A percentile compares a stretch with the other conserved stretches of the same genome.
These are phyloP conservation scores for Linderina pennispora DNA, from an alignment of 192 early-diverging fungal species.

Conservation along the genomic window DNA sequence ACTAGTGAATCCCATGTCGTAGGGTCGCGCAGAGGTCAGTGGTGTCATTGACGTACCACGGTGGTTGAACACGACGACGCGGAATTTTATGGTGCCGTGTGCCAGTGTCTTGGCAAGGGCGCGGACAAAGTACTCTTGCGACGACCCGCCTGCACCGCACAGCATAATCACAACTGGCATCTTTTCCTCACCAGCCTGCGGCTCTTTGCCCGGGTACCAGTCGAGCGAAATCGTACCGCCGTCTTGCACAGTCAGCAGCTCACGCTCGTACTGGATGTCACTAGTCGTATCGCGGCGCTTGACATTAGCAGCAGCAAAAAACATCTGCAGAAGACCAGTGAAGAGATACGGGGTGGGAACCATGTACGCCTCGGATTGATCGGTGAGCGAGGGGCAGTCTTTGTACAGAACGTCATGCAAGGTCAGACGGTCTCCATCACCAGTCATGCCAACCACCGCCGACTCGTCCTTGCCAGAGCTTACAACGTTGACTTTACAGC, in stretches of 20 bases:
- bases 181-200: constrained; percentile 34
- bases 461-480: constrained; percentile 28
- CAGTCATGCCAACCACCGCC: constrained; percentile 22
- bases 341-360: constrained; percentile 67
- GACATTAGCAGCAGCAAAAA: constrained; percentile 37
- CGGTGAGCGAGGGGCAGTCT: constrained; percentile 55
- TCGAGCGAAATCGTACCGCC: constrained; percentile 85
- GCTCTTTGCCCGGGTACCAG: constrained; percentile 56
- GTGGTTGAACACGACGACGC: constrained; percentile 77
- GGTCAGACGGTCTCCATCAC: constrained; percentile 17
- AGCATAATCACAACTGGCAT: constrained; percentile 69
- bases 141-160: constrained; percentile 89
- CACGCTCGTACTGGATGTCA: constrained; percentile 31
- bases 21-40: constrained; percentile 69
- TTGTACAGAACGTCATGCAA: constrained; percentile 22
- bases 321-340: constrained; percentile 76
- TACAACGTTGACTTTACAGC: constrained; percentile 24
- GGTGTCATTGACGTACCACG: constrained; percentile 80
- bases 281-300: constrained; percentile 22
- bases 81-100: constrained; percentile 42
- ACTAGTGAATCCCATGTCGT: constrained; percentile 70
- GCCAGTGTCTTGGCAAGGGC: constrained; percentile 60
- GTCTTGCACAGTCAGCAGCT: constrained; percentile 58
- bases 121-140: constrained; percentile 83
- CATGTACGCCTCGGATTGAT: constrained; percentile 49